Evolutionary conservation across 495 filamentous ascomycete species (phyloP).

Genomic region (Pseudevernia furfuracea): DNA sequence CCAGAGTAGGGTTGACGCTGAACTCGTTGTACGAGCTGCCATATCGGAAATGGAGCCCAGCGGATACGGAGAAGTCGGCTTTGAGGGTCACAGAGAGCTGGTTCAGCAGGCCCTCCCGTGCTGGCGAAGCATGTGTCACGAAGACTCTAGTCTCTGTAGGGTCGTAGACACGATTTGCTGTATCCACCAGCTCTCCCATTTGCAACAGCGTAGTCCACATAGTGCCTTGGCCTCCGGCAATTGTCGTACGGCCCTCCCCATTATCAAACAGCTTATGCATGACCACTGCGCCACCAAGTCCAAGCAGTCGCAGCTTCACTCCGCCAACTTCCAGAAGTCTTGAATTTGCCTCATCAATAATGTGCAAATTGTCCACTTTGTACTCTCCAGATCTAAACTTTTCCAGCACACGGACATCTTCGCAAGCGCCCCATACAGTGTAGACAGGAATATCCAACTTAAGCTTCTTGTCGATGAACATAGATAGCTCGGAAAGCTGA

Average conservation of each 20-base stretch:
- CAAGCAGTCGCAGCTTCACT: conserved; percentile 90
- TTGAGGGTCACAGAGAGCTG: conserved; percentile 97
- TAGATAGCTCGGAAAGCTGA: conserved; percentile 90
- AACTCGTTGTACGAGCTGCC: conserved; percentile 99
- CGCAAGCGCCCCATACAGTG: conserved; percentile 98
- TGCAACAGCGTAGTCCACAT: conserved; percentile 99
- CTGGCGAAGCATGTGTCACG: conserved; percentile 94
- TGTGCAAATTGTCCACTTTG: conserved; percentile 93
- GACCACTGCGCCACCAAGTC: conserved; percentile 91
- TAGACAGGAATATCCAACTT: conserved; percentile 95
- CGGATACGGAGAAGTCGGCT: conserved; percentile 96
- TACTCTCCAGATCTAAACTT: conserved; percentile 98
- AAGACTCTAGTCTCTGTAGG: conserved; percentile 97
- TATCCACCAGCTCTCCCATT: conserved; percentile 98
- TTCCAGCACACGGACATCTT: conserved; percentile 95
- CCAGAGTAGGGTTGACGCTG: conserved; percentile 94
- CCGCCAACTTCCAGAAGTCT: conserved; percentile 89
- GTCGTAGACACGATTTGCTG: conserved; percentile 95
- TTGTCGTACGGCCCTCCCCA: conserved; percentile 93
- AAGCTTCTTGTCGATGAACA: conserved; percentile 78
- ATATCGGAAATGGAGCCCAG: conserved; percentile 96
- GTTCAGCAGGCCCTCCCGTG: conserved; percentile 93
- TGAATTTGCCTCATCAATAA: conserved; percentile 96
- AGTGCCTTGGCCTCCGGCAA: conserved; percentile 95
- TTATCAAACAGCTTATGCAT: conserved; percentile 99